Percentiles rank a stretch among this genome's conserved stretches.
Conservation (phyloP, 176 grass and related monocot genomes). For the Tuctoria greenei region DNA sequence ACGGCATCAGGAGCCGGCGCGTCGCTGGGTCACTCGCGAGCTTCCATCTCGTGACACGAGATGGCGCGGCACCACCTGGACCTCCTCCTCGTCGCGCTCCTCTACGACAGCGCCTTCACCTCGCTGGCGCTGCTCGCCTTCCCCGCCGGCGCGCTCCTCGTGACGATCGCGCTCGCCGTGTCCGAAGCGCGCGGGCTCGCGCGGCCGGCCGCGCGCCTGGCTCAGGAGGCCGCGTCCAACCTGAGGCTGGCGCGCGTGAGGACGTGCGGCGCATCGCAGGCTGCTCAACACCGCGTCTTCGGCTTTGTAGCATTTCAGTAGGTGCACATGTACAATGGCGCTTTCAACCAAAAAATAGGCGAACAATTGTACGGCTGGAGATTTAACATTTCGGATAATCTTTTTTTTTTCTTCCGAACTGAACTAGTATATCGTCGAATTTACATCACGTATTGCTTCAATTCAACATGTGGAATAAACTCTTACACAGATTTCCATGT, state of each 20-base stretch:
- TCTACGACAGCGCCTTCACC: slow-evolving; percentile 42
- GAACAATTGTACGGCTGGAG: not conserved
- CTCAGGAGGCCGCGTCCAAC: slow-evolving; percentile 22
- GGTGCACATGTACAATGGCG: not conserved
- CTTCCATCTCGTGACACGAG: not conserved
- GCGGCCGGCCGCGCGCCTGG: not conserved
- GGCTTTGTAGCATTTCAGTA: not conserved
- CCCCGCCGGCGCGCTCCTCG: slow-evolving; percentile 24
- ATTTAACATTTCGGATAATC: not conserved
- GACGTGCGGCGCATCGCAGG: not conserved
- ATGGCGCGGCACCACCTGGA: slow-evolving; percentile 50
- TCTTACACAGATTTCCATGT: not conserved
- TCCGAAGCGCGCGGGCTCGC: slow-evolving; percentile 23
- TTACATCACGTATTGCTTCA: too few species aligned
- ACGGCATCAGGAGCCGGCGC: too few species aligned
- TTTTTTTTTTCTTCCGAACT: not conserved
- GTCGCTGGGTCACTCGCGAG: not conserved
- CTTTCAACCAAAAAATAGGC: not conserved
- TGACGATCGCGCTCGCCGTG: slow-evolving; percentile 30
- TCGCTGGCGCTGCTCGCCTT: slow-evolving; percentile 34
- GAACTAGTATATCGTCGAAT: not conserved
- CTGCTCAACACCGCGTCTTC: not conserved
- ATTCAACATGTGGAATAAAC: not conserved
- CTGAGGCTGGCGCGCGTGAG: slow-evolving; percentile 47
- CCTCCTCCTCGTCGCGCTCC: slow-evolving; percentile 59